Conservation (phyloP, 2,329 filamentous ascomycete species). For the Leptographium galeiforme region DNA sequence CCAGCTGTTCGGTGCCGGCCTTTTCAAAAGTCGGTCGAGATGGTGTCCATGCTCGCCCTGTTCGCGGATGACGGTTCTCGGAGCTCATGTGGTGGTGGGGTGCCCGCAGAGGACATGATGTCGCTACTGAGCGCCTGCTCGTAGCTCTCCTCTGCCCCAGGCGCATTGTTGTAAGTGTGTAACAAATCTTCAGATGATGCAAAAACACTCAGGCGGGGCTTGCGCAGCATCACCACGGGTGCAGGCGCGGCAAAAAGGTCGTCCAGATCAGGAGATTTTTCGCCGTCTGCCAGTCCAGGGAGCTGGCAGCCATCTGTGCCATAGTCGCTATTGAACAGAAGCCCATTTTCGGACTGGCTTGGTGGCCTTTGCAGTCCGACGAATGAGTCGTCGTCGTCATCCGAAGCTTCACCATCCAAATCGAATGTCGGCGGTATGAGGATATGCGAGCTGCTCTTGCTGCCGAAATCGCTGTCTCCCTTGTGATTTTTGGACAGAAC, state of each 20-base stretch:
- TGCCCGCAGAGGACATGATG: not conserved
- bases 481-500: not conserved
- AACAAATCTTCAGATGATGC: not conserved
- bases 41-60: no score
- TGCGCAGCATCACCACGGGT: not conserved
- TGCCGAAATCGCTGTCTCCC: not conserved
- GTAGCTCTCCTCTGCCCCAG: not conserved
- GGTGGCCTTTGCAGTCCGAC: conserved; percentile 8
- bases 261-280: not conserved
- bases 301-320: conserved; percentile 19
- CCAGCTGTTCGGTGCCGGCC: no score
- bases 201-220: not conserved
- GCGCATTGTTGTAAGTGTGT: not conserved
- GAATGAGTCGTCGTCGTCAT: conserved; percentile 22
- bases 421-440: conserved; percentile 10
- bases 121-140: not conserved
- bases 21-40: no score
- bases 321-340: conserved; percentile 23
- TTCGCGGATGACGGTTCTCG: not conserved
- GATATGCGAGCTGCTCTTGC: no score
- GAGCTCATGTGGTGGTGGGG: not conserved
- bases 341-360: conserved; percentile 20
- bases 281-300: conserved; percentile 16
- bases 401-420: conserved; percentile 24
- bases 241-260: conserved; percentile 8